phyloP scores from a whole-genome alignment of 2,329 filamentous ascomycete species.

The Dactylellina drechsleri region DNA sequence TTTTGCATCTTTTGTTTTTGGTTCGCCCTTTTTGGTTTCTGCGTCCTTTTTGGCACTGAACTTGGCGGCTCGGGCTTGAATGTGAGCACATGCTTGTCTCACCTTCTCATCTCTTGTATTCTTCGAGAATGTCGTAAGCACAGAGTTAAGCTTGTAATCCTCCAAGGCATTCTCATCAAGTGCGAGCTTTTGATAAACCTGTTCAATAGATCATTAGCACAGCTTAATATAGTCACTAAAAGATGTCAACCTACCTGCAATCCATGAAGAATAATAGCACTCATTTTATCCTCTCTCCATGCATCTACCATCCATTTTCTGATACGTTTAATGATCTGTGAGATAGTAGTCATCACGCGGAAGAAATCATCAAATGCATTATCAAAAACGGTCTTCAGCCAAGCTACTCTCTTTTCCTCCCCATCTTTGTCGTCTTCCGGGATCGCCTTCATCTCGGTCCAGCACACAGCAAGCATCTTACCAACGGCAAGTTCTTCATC shows the following conservation, averaged over 20 bases:
- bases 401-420: constrained; percentile 43
- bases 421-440: constrained; percentile 41
- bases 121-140: constrained; percentile 34
- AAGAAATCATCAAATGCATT: constrained; percentile 50
- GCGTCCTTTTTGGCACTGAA: constrained; percentile 45
- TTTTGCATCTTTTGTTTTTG: constrained; percentile 45
- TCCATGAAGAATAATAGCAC: constrained; percentile 42
- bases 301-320: constrained; percentile 51
- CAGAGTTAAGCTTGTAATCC: constrained; percentile 43
- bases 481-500: constrained; percentile 30
- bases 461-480: constrained; percentile 29
- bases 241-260: constrained; percentile 23
- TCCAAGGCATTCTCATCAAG: constrained; percentile 41
- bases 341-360: constrained; percentile 29
- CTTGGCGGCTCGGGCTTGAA: constrained; percentile 32
- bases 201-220: not conserved
- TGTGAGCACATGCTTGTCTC: constrained; percentile 44
- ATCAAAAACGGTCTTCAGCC: constrained; percentile 50
- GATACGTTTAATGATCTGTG: constrained; percentile 33
- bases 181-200: constrained; percentile 46
- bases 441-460: constrained; percentile 40
- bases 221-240: not conserved
- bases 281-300: constrained; percentile 50
- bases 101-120: constrained; percentile 49
- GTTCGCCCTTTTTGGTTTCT: constrained; percentile 32